Evolutionary conservation across 805 yeast species (phyloP), one percentile per base, ranked within the genome.

Genomic region (Ogataea sp.): DNA sequence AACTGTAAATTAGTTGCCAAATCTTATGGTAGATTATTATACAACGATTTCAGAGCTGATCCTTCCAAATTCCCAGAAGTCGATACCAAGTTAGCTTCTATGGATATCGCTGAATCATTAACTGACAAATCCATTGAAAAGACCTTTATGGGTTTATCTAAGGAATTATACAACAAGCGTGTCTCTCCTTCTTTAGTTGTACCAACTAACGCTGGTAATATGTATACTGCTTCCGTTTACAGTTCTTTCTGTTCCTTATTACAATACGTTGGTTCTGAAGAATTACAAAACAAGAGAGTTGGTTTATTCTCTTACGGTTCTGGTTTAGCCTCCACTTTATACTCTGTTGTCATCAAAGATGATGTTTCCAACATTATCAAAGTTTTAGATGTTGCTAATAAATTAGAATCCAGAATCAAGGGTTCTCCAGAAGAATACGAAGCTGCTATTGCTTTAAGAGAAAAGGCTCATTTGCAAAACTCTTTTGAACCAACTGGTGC

Each of bases 261-360:
- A 52, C 77, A 73, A 58, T 83, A 71, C 58, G 83, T 82, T 46
- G 89, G 86, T 33, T 72, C 75, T 40, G 93, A 80, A 34, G 66
- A 73, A 39, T 73, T 90, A 52, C 87, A 81, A 62, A 75, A 75
- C 53, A 86, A 88, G 71, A 78, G 96, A 64, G 72, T 93, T 56
- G 94, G 96, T 52, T 61, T 89, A 53, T 93, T 89, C 71, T 93
- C 98, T 17, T 93, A 93, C 64, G 99, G 99, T 51, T 90, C 97
- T 14, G 99, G 99, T 57, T 76, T 93, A 46, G 99, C 99, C 34
- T 74, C 97, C 15, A 78, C 96, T 30, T 69, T 93, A 64, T 84
- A 77, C 67, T 82, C 95, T 33, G 78, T 80, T 48, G 75, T 68
- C 46, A 85, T 93, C 45, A 75, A 71, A 47, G 96, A 94, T 43